Evolutionary conservation across 805 yeast species (phyloP).

Genomic region (Soucietia sequanensis): DNA sequence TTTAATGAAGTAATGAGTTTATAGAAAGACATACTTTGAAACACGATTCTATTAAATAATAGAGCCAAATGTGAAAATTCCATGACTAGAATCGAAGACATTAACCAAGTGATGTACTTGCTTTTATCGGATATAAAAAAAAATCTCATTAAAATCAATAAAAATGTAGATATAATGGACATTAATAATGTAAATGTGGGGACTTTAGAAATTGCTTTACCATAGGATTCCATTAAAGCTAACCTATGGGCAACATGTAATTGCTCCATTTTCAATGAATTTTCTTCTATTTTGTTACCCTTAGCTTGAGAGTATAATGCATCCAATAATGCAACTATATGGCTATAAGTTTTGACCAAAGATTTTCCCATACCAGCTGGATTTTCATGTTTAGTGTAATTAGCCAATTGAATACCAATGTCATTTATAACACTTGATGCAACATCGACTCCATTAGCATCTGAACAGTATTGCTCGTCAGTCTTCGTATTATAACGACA

Average conservation of each 20-base stretch:
- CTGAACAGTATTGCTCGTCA: slow-evolving; percentile 23
- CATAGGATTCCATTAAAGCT: not conserved
- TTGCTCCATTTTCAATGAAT: not conserved
- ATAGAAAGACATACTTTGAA: too few species aligned
- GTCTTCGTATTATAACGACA: slow-evolving; percentile 37
- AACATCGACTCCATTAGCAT: slow-evolving; percentile 46
- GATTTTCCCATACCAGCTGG: slow-evolving; percentile 41
- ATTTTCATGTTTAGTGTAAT: slow-evolving; percentile 20
- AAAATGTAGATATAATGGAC: not conserved
- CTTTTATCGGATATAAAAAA: too few species aligned
- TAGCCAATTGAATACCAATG: slow-evolving; percentile 46
- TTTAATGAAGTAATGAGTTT: not conserved
- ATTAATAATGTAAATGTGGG: not conserved
- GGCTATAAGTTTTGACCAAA: slow-evolving; percentile 39
- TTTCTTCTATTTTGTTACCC: not conserved
- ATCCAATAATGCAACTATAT: slow-evolving; percentile 5
- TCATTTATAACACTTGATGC: slow-evolving; percentile 48
- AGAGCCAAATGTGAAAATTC: too few species aligned
- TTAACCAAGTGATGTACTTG: too few species aligned
- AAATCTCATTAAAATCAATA: not conserved
- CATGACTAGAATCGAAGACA: too few species aligned
- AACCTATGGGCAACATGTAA: not conserved
- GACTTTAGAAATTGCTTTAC: not conserved
- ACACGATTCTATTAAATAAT: too few species aligned
- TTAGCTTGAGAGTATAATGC: not conserved